phyloP scores from a whole-genome alignment of 345 rosid species.

The Hibiscus tridactylites region DNA sequence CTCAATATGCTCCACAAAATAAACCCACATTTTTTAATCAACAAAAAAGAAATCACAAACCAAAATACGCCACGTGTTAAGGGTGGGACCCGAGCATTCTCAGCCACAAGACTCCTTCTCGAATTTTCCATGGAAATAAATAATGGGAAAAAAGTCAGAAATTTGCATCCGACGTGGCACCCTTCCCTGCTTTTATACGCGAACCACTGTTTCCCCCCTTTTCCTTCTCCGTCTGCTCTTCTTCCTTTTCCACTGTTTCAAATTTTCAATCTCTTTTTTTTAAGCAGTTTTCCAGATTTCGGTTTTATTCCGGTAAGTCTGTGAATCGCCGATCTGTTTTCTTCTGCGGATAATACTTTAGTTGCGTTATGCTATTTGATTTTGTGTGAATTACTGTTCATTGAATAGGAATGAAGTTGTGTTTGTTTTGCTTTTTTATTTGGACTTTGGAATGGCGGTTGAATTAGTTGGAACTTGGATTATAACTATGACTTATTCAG shows the following conservation, averaged over 20 bases:
- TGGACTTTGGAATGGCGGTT: background rate
- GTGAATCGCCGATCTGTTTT: background rate
- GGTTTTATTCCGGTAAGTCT: background rate
- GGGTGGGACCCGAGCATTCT: conserved; percentile 15
- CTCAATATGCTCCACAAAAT: conserved; percentile 19
- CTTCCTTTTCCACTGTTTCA: background rate
- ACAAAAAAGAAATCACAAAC: background rate
- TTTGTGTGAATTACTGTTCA: background rate
- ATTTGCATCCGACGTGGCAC: conserved; percentile 36
- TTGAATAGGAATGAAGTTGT: background rate
- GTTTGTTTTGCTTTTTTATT: background rate
- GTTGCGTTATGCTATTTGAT: background rate
- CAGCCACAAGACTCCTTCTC: conserved; percentile 57
- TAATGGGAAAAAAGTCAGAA: background rate
- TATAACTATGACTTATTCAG: background rate
- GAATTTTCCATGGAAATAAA: conserved; percentile 28
- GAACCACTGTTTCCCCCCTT: background rate
- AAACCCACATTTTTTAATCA: background rate
- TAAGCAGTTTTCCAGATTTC: background rate
- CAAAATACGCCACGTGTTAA: conserved; percentile 25
- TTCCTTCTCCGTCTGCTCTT: background rate
- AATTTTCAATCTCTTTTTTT: background rate
- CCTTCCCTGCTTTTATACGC: conserved; percentile 2
- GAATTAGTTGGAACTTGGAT: background rate
- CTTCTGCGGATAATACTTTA: background rate